Base-by-base conservation (phyloP, 306 rosid species). In the Gleditsia sinensis region DNA sequence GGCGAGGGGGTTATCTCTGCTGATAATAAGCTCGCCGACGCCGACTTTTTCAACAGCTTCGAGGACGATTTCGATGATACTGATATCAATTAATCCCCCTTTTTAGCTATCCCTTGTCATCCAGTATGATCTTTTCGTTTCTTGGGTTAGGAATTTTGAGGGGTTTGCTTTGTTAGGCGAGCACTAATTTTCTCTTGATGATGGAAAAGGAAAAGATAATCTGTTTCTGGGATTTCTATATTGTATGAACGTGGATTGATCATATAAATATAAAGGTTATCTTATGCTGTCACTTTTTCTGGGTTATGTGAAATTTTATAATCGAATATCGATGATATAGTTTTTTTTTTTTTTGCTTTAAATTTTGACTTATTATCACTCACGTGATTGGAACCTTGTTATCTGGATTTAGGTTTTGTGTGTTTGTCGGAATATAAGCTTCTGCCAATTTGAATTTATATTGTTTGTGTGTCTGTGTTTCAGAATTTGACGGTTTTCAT, bases 41-140 rank as follows among this genome's bases (percentile, higher is more conserved):
- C 91, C 43, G 96, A 90, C 39, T 93, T 93, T 86, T 93, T 89
- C 83, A 90, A 93, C 79, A 19, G 62, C 55, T 93, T 93, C 79
- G 71, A 84, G 20, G 97, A 93, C 19, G 98, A 93, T 53, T 93
- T 93, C 82, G 95, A 93, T 25, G 95, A 93, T 53, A 71, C 90
- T 24, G 93, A 93, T 77, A 89, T 93, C 86, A 90, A 86, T 23
- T 90, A 64, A 80, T 5, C 6, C 43, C 36, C 0, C 9, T 28
- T 2, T 39, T 25, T 9, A 3, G 13, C 16, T 74, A 19, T 27
- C 20, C 19, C 2, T 53, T 49, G 8, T 49, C 16, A 34, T 34
- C 9, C 32, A 34, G n/a, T 62, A 34, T 14, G 14, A 2, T 28
- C 36, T 14, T 21, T 6, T 55, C 1, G 40, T 45, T 46, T 10